Evolutionary conservation across 352 stramenopile species (phyloP), one percentile per base, ranked within the genome.

Genomic region (Phytophthora boehmeriae): DNA sequence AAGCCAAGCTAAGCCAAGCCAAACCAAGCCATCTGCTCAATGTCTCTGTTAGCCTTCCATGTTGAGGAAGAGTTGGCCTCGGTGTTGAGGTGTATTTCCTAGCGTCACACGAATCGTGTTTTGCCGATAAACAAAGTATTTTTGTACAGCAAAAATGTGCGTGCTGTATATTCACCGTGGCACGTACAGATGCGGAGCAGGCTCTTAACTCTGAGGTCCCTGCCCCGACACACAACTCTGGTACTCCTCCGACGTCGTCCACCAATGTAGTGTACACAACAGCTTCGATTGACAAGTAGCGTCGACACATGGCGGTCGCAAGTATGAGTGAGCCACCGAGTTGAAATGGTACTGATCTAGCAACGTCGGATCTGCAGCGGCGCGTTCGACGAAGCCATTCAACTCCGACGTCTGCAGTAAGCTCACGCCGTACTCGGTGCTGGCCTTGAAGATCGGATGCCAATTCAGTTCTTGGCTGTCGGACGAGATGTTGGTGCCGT

Each of bases 291-390:
- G 73, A 36, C 85, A 93, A 2, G 49, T 20, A 17, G 49, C 61
- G 3, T 56, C 38, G 11, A 22, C 38, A 9, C 85, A 93, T 11
- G 78, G 59, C 13, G 75, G 60, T 16, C 78, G 53, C n/a, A 64
- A 59, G 25, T 78, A 71, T 28, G 83, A 87, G 54, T 79, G 72
- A 43, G 79, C 83, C 70, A 91, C 90, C 48, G 84, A 90, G 68
- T 93, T 89, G 68, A 80, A 88, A 57, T 92, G 90, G 67, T 93
- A 93, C 22, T 72, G 59, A 23, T 88, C 66, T 8, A 90, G 54
- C 17, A 92, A 67, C 13, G 57, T 36, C 10, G 68, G 34, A 30
- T 90, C 65, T 1, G 53, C 49, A 16, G 74, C 61, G 30, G 79
- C 77, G 11, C 80, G 78, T n/a, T 69, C 44, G 20, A 78, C 68